Evolutionary conservation across 2,329 filamentous ascomycete species (phyloP).

Genomic region (Calonectria hawksworthii): DNA sequence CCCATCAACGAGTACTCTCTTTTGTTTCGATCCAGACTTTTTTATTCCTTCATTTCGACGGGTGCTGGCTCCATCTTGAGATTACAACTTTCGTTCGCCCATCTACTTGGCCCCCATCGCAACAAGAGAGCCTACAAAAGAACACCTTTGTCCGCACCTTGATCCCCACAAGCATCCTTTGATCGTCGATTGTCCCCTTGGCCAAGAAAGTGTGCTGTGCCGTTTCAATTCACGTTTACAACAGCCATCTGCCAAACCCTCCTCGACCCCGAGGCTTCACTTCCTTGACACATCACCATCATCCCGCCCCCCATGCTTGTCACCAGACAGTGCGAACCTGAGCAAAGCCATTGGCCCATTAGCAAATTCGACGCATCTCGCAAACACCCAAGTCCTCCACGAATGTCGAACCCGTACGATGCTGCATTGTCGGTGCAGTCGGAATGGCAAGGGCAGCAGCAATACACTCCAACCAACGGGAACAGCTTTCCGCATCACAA

Average conservation of each 20-base stretch:
- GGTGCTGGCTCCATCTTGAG: slow-evolving; percentile 19
- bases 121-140: background rate
- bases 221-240: slow-evolving; percentile 35
- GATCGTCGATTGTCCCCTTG: slow-evolving; percentile 26
- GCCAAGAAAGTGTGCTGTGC: slow-evolving; percentile 37
- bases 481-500: slow-evolving; percentile 57
- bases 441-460: slow-evolving; percentile 70
- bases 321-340: slow-evolving; percentile 66
- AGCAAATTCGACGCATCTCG: slow-evolving; percentile 65
- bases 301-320: slow-evolving; percentile 60
- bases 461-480: slow-evolving; percentile 62
- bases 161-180: slow-evolving; percentile 27
- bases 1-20: slow-evolving; percentile 19
- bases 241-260: slow-evolving; percentile 24
- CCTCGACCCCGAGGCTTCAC: slow-evolving; percentile 29
- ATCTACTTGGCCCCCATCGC: background rate
- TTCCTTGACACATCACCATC: slow-evolving; percentile 50
- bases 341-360: slow-evolving; percentile 68
- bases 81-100: slow-evolving; percentile 2
- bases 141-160: slow-evolving; percentile 25
- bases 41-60: background rate
- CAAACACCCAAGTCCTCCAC: slow-evolving; percentile 60
- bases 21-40: background rate
- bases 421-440: slow-evolving; percentile 66
- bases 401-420: slow-evolving; percentile 71